Evolutionary conservation across 257 asterid genomes (phyloP).

Genomic region (Petrea volubilis): DNA sequence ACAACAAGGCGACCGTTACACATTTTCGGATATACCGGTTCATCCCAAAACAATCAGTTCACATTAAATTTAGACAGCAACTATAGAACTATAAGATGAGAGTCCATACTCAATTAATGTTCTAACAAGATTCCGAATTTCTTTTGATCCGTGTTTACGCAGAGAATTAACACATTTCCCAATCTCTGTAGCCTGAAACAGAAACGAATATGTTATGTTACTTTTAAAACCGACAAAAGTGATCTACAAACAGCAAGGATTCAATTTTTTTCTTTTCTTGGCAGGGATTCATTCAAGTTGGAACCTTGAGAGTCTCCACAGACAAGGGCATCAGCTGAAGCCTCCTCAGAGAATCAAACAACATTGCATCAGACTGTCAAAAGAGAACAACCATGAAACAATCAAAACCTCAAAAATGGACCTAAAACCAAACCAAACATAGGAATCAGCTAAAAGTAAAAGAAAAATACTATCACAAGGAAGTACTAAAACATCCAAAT

Average conservation of each 20-base stretch:
- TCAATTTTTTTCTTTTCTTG: too few species aligned
- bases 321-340: constrained; percentile 76
- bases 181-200: constrained; percentile 57
- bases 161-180: constrained; percentile 56
- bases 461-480: constrained; percentile 1
- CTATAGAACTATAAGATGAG: constrained; percentile 15
- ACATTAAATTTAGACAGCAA: constrained; percentile 8
- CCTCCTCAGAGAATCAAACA: constrained; percentile 74
- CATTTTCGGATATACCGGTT: neutral
- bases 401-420: neutral
- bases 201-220: constrained; percentile 8
- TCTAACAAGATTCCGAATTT: constrained; percentile 45
- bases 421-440: neutral
- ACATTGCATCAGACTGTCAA: constrained; percentile 52
- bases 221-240: neutral
- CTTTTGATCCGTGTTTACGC: constrained; percentile 53
- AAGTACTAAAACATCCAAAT: neutral
- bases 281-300: too few species aligned
- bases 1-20: neutral
- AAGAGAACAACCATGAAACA: constrained; percentile 7
- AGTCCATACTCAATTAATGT: constrained; percentile 45
- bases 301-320: constrained; percentile 85
- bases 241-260: neutral
- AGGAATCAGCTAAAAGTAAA: neutral
- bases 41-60: constrained; percentile 7